Percentiles rank a stretch among this genome's conserved stretches.
Conservation (phyloP, 805 yeast species). For the Candida ipomoeae region DNA sequence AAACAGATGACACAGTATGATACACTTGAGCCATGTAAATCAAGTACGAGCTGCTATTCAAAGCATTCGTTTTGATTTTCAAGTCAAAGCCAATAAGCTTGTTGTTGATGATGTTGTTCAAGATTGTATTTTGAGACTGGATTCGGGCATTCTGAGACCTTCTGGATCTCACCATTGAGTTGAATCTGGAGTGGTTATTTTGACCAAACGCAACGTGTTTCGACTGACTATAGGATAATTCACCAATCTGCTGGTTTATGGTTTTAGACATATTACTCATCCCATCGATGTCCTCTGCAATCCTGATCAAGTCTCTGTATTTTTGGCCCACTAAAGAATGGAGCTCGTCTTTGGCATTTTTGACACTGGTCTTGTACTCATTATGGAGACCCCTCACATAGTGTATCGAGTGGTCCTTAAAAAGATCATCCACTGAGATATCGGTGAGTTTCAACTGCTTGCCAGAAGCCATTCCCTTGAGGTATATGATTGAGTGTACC, state of each 20-base stretch:
- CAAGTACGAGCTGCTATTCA: constrained; percentile 24
- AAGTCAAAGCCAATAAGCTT: constrained; percentile 29
- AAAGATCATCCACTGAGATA: constrained; percentile 31
- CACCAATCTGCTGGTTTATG: constrained; percentile 25
- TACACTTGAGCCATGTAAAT: constrained; percentile 33
- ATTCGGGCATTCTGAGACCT: constrained; percentile 19
- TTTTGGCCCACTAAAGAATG: constrained; percentile 38
- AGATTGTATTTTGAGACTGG: constrained; percentile 21
- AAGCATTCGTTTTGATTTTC: constrained; percentile 16
- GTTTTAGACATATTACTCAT: constrained; percentile 24
- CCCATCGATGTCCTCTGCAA: constrained; percentile 39
- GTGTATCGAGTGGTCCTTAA: constrained; percentile 27
- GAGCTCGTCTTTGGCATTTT: constrained; percentile 28
- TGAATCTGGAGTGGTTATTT: constrained; percentile 19
- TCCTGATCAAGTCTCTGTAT: constrained; percentile 40
- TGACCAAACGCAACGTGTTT: constrained; percentile 25
- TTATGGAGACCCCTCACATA: constrained; percentile 30
- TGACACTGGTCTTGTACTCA: constrained; percentile 26
- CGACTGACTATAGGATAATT: constrained; percentile 30
- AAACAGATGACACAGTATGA: constrained; percentile 26
- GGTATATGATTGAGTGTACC: background rate
- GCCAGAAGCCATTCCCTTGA: background rate
- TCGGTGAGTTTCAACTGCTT: constrained; percentile 6
- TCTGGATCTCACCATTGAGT: constrained; percentile 16
- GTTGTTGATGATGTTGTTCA: constrained; percentile 29